Evolutionary conservation across 1,139 yeast species (phyloP), one percentile per base, ranked within the genome.

Genomic region (Scheffersomyces cryptocercus): DNA sequence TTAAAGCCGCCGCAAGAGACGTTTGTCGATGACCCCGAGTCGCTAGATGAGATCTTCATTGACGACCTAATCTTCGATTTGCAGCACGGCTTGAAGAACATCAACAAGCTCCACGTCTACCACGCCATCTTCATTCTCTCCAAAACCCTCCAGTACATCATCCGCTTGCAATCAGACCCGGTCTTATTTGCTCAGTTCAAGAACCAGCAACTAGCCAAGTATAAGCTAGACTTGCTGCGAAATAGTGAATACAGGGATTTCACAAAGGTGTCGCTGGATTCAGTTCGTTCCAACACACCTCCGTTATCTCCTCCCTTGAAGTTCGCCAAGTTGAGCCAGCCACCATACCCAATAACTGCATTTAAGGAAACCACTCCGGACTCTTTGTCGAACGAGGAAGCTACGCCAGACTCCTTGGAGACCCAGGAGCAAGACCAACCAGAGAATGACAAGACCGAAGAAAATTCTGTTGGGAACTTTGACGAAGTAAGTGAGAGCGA

Each of bases 1-100:
- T 64, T 73, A 50, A 73, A 72, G 47, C 65, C 62, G 8, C 59
- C 64, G 3, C 67, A 59, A 42, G 75, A 72, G 47, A 73, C 79
- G 16, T 73, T 73, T 55, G 70, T 64, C 28, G 79, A 73, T 54
- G 77, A 67, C 15, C 79, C 79, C 3, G 52, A 49, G 28, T 53
- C 61, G 20, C 48, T 70, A 9, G 67, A 62, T 6, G 78, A 72
- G 38, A 68, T 72, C 14, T 54, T 59, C 41, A 51, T 68, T n/a
- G 64, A 64, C 35, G 77, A 72, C 39, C 56, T 74, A 14, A 61
- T 58, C 10, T 62, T 65, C 46, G 76, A 72, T 46, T 51, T 73
- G 16, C 46, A 56, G 26, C 56, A 65, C 45, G 60, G 56, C 3
- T 44, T 62, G 32, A 71, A 69, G 48, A 58, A 67, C 48, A 58